Evolutionary conservation across 371 early-diverging fungal species (phyloP).

Genomic region (Mortierella sp.): DNA sequence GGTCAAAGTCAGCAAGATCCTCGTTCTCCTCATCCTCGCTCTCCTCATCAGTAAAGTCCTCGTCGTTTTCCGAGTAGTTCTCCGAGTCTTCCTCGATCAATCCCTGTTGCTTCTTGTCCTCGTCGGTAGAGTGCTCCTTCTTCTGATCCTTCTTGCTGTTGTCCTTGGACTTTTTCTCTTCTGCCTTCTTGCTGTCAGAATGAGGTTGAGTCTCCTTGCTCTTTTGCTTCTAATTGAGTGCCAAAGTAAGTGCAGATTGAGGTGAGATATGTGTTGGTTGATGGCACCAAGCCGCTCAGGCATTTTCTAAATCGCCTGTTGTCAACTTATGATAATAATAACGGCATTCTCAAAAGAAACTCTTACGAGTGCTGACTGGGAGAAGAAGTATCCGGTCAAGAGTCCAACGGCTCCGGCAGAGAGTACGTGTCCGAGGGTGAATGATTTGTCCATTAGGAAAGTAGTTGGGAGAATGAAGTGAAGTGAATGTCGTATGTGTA

Average conservation of each 20-base stretch:
- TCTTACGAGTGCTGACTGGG: slow-evolving; percentile 25
- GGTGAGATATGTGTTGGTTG: neutral
- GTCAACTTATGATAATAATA: no score
- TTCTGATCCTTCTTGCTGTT: slow-evolving; percentile 13
- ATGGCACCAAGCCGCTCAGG: no score
- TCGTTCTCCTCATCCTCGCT: slow-evolving; percentile 50
- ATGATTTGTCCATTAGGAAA: slow-evolving; percentile 39
- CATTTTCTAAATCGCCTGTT: no score
- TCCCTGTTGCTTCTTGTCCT: neutral
- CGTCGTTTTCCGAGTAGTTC: slow-evolving; percentile 32
- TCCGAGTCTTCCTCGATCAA: slow-evolving; percentile 50
- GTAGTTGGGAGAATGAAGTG: neutral
- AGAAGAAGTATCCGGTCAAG: slow-evolving; percentile 35
- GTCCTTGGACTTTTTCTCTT: slow-evolving; percentile 9
- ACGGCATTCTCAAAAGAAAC: neutral
- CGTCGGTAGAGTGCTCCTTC: no score
- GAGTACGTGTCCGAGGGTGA: slow-evolving; percentile 50
- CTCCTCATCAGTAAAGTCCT: slow-evolving; percentile 42
- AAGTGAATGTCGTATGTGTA: neutral
- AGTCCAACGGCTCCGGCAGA: slow-evolving; percentile 49
- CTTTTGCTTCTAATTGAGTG: slow-evolving; percentile 20
- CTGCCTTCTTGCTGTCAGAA: neutral
- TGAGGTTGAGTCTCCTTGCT: neutral
- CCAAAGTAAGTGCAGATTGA: no score
- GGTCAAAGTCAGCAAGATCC: slow-evolving; percentile 59